Evolutionary conservation across 805 yeast genomes (phyloP).

Genomic region (Candida insectalens): DNA sequence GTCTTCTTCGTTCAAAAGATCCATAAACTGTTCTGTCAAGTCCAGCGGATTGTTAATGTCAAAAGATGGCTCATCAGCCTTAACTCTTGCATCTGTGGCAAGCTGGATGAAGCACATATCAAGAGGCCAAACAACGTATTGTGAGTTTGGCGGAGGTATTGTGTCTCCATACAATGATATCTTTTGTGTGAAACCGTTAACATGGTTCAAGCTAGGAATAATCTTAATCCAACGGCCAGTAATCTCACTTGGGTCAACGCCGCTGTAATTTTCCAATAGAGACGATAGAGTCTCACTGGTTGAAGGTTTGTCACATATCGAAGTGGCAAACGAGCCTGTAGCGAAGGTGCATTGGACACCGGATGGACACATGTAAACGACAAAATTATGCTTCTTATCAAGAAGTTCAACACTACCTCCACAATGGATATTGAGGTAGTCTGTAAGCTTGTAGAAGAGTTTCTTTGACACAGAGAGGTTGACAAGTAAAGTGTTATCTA

Average conservation of each 20-base stretch:
- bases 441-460: constrained; percentile 14
- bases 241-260: constrained; percentile 11
- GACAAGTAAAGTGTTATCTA: constrained; percentile 33
- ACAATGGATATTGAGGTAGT: constrained; percentile 5
- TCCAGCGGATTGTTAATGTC: constrained; percentile 18
- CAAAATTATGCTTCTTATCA: constrained; percentile 16
- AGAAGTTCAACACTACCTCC: constrained; percentile 2
- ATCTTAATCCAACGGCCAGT: constrained; percentile 47
- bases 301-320: constrained; percentile 30
- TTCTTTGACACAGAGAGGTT: constrained; percentile 20
- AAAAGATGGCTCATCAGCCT: constrained; percentile 2
- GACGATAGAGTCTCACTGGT: constrained; percentile 27
- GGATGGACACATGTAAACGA: constrained; percentile 43
- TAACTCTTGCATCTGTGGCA: constrained; percentile 14
- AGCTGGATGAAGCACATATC: constrained; percentile 54
- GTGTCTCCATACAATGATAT: constrained; percentile 42
- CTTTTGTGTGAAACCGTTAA: constrained; percentile 58
- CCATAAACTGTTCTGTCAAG: constrained; percentile 20
- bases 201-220: constrained; percentile 57
- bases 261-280: constrained; percentile 28
- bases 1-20: constrained; percentile 9
- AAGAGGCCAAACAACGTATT: constrained; percentile 66
- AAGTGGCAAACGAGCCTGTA: constrained; percentile 22
- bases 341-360: constrained; percentile 37
- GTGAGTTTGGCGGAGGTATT: constrained; percentile 25